A percentile compares a stretch with the other conserved stretches of the same genome.
phyloP scores from a whole-genome alignment of 2,329 filamentous ascomycete genomes.

The Pyrenophora graminea region DNA sequence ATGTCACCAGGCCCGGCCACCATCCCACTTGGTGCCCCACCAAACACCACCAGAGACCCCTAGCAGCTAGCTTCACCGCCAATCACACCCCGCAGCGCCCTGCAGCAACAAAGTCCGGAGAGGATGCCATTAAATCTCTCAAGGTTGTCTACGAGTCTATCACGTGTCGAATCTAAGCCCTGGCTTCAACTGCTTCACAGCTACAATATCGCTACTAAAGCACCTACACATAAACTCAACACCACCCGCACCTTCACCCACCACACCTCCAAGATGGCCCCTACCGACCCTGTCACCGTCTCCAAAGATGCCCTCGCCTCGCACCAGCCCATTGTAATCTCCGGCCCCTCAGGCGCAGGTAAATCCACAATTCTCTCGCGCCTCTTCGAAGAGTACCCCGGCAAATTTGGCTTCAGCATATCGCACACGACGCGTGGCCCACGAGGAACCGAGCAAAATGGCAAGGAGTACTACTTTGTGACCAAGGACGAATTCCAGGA shows the following conservation, averaged over 20 bases:
- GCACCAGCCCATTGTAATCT: conserved; percentile 70
- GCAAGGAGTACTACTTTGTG: conserved; percentile 78
- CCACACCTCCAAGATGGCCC: conserved; percentile 31
- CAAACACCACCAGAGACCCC: conserved; percentile 7
- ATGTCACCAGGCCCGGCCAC: conserved; percentile 28
- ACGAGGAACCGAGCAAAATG: conserved; percentile 73
- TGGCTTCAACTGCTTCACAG: no score
- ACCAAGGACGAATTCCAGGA: conserved; percentile 54
- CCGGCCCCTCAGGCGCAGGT: conserved; percentile 77
- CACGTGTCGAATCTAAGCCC: background rate
- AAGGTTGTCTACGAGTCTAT: conserved; percentile 14
- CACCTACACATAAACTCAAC: conserved; percentile 1
- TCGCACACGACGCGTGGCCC: conserved; percentile 79
- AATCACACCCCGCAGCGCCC: conserved; percentile 32
- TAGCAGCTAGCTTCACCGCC: conserved; percentile 29
- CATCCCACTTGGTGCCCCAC: conserved; percentile 34
- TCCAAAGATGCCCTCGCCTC: conserved; percentile 26
- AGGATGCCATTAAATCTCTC: conserved; percentile 35
- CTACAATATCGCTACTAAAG: background rate
- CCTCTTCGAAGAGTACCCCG: conserved; percentile 68
- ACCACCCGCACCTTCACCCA: conserved; percentile 11
- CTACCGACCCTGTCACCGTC: conserved; percentile 19
- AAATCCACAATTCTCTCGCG: conserved; percentile 79
- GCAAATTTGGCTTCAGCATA: conserved; percentile 66
- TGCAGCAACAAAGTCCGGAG: background rate